phyloP scores from a whole-genome alignment of 2,329 filamentous ascomycete species.

The Colletotrichum aenigma region DNA sequence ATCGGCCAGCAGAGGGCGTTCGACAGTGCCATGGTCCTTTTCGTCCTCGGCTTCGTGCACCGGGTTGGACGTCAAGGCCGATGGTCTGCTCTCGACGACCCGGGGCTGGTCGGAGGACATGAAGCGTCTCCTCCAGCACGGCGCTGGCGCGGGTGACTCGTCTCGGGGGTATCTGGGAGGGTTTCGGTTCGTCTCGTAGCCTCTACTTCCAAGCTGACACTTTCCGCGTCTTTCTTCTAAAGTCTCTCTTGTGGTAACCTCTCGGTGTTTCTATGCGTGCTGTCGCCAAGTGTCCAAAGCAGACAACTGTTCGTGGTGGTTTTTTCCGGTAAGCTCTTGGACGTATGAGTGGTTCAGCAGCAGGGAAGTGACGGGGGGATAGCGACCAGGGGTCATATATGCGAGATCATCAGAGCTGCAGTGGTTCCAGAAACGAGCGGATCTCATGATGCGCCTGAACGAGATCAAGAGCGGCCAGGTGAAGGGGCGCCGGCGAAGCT shows the following conservation, averaged over 20 bases:
- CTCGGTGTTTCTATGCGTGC: background rate
- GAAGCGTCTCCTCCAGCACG: slow-evolving; percentile 20
- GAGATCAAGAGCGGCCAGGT: slow-evolving; percentile 19
- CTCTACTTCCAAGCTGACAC: background rate
- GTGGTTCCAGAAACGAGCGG: slow-evolving; percentile 15
- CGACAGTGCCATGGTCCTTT: slow-evolving; percentile 18
- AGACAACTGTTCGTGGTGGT: background rate
- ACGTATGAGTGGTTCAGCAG: background rate
- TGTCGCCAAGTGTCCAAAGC: background rate
- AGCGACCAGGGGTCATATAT: slow-evolving; percentile 20
- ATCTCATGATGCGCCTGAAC: slow-evolving; percentile 22
- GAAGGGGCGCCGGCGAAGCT: slow-evolving; percentile 14
- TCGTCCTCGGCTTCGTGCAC: slow-evolving; percentile 20
- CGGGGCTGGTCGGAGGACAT: slow-evolving; percentile 26
- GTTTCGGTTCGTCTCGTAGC: background rate
- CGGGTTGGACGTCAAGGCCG: slow-evolving; percentile 20
- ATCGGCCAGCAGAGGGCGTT: slow-evolving; percentile 33
- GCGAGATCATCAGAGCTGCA: slow-evolving; percentile 19
- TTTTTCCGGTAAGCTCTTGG: background rate
- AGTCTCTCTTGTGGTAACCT: background rate
- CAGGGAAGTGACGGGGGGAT: background rate
- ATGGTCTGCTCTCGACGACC: slow-evolving; percentile 23
- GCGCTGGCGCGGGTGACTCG: background rate
- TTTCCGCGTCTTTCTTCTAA: background rate
- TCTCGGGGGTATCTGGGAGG: background rate